Evolutionary conservation across 2,329 filamentous ascomycete species (phyloP).

Genomic region (Nemania abortiva): DNA sequence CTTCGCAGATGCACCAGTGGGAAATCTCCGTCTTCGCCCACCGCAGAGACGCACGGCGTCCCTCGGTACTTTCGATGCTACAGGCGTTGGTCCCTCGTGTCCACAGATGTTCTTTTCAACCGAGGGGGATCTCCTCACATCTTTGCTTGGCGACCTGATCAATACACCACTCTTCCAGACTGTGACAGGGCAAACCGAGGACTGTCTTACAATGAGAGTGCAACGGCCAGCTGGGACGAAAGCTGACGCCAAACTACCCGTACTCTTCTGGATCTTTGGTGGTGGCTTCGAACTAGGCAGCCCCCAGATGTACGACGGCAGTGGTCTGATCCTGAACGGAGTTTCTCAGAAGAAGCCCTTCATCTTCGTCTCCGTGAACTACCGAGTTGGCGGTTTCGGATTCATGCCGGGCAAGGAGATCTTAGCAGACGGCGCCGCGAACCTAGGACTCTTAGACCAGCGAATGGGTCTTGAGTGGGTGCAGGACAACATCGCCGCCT

Average conservation of each 20-base stretch:
- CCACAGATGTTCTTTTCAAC: slow-evolving; percentile 76
- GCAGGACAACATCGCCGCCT: slow-evolving; percentile 79
- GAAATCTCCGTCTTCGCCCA: slow-evolving; percentile 74
- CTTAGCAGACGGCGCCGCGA: slow-evolving; percentile 73
- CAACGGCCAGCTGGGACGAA: slow-evolving; percentile 69
- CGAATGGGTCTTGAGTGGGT: slow-evolving; percentile 80
- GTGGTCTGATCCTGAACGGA: slow-evolving; percentile 60
- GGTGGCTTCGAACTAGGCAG: slow-evolving; percentile 70
- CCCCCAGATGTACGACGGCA: slow-evolving; percentile 64
- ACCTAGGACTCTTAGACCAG: slow-evolving; percentile 80
- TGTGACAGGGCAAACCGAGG: slow-evolving; percentile 67
- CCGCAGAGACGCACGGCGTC: slow-evolving; percentile 69
- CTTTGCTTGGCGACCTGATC: slow-evolving; percentile 62
- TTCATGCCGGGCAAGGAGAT: slow-evolving; percentile 79
- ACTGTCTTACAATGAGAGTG: slow-evolving; percentile 73
- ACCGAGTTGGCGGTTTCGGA: slow-evolving; percentile 80
- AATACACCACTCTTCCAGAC: slow-evolving; percentile 69
- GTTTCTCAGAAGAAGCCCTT: slow-evolving; percentile 70
- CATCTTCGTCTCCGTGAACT: slow-evolving; percentile 82
- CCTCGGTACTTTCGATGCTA: slow-evolving; percentile 72
- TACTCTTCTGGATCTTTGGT: slow-evolving; percentile 78
- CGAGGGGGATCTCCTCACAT: slow-evolving; percentile 52
- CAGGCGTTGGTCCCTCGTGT: slow-evolving; percentile 70
- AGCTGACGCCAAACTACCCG: slow-evolving; percentile 69
- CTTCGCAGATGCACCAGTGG: slow-evolving; percentile 77